These are phyloP conservation scores for Leptodermis oblonga DNA, from an alignment of 257 asterid genomes.

Conservation along the genomic window DNA sequence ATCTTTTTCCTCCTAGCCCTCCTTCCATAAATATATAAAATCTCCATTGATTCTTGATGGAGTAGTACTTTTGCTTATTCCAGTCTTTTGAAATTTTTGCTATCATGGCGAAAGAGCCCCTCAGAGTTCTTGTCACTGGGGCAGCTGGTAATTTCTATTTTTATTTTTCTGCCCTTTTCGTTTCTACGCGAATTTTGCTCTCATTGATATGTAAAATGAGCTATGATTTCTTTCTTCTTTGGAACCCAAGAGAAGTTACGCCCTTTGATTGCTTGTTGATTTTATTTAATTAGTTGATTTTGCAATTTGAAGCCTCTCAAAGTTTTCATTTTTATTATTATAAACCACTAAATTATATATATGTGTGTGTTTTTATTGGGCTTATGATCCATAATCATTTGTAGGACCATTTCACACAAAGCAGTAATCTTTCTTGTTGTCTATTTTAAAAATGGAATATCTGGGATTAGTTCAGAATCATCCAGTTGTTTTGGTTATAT, in stretches of 20 bases:
- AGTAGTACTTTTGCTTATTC: no score
- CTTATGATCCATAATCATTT: conserved; percentile 2
- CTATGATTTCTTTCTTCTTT: conserved; percentile 50
- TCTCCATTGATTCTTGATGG: not conserved
- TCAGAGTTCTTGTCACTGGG: conserved; percentile 39
- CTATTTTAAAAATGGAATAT: conserved; percentile 35
- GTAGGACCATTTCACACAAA: not conserved
- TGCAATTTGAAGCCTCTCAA: conserved; percentile 10
- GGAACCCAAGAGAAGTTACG: conserved; percentile 37
- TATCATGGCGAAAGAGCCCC: conserved; percentile 24
- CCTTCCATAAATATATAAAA: not conserved
- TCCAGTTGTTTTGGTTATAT: conserved; percentile 57
- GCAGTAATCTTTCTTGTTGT: not conserved
- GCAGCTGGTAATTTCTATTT: conserved; percentile 26
- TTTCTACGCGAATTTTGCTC: not conserved
- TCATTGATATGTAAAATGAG: not conserved
- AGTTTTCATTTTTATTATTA: no score
- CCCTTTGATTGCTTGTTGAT: conserved; percentile 57
- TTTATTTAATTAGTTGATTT: conserved; percentile 35
- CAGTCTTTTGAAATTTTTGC: no score
- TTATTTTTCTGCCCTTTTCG: not conserved
- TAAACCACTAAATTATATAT: not conserved
- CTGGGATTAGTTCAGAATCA: conserved; percentile 43
- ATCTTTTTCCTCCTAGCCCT: not conserved
- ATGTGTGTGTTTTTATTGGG: not conserved